Percentiles rank a stretch among this genome's conserved stretches.
Conservation (phyloP, 208 protist species). For the Leishmania braziliensis region DNA sequence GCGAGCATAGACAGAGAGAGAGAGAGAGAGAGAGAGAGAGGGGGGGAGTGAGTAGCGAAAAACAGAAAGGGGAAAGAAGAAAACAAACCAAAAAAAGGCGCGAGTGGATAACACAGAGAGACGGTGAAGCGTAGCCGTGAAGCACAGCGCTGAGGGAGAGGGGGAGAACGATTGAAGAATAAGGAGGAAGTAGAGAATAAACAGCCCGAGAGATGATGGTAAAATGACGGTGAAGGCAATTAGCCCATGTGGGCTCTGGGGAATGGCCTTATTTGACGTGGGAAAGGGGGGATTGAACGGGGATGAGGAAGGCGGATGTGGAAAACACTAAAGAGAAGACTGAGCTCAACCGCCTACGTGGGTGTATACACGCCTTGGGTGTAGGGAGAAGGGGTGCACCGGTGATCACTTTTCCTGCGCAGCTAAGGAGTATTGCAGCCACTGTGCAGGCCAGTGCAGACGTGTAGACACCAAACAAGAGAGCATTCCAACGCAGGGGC, state of each 20-base stretch:
- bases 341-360: background rate
- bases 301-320: background rate
- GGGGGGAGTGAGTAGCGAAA: background rate
- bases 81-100: background rate
- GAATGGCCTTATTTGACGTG: background rate
- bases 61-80: background rate
- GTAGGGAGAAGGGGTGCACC: background rate
- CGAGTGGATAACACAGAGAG: background rate
- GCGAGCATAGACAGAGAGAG: background rate
- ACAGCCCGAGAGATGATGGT: background rate
- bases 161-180: background rate
- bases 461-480: too few relatives aligned
- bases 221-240: background rate
- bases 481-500: background rate
- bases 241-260: too few relatives aligned
- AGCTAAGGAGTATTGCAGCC: conserved; percentile 16
- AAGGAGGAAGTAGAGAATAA: background rate
- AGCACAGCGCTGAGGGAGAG: background rate
- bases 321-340: background rate
- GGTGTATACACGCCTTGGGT: background rate
- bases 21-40: background rate
- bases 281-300: background rate
- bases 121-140: background rate
- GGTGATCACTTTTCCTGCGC: conserved; percentile 2
- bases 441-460: background rate